These are phyloP conservation scores for Warburgia ugandensis DNA, from an alignment of 164 flowering plant genomes.

Conservation along the genomic window DNA sequence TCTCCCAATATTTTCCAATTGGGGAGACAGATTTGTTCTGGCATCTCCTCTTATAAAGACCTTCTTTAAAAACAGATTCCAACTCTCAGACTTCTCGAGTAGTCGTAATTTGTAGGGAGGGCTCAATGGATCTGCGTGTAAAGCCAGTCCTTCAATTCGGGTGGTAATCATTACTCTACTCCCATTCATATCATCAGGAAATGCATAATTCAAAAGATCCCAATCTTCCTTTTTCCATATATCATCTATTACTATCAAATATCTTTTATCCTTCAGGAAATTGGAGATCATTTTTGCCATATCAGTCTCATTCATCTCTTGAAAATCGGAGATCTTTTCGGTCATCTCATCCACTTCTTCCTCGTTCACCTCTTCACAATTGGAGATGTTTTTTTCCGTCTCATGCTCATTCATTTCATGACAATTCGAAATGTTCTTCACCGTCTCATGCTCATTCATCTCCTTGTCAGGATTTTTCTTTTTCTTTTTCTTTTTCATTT, in stretches of 20 bases:
- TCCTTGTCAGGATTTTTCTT: no score
- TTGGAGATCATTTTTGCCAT: constrained; percentile 30
- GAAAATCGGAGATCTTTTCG: no score
- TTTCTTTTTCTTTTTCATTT: no score
- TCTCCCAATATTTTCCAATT: constrained; percentile 25
- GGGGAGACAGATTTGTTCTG: background rate
- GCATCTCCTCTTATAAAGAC: background rate
- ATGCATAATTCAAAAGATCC: constrained; percentile 21
- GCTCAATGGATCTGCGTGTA: background rate
- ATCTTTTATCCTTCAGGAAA: constrained; percentile 32
- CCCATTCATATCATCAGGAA: constrained; percentile 28
- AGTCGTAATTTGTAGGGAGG: background rate
- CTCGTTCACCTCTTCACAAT: no score
- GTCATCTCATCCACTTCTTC: no score
- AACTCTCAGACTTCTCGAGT: background rate
- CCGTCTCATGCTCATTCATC: no score
- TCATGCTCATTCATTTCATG: no score
- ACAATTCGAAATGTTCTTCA: no score
- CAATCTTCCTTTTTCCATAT: constrained; percentile 43
- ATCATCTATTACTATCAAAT: constrained; percentile 45
- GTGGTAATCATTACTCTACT: constrained; percentile 39
- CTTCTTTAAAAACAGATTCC: background rate
- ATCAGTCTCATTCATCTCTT: constrained; percentile 24
- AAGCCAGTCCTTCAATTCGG: constrained; percentile 24
- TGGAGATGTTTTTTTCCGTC: no score